phyloP scores from a whole-genome alignment of 129 eudicot species.

The Calendula officinalis region DNA sequence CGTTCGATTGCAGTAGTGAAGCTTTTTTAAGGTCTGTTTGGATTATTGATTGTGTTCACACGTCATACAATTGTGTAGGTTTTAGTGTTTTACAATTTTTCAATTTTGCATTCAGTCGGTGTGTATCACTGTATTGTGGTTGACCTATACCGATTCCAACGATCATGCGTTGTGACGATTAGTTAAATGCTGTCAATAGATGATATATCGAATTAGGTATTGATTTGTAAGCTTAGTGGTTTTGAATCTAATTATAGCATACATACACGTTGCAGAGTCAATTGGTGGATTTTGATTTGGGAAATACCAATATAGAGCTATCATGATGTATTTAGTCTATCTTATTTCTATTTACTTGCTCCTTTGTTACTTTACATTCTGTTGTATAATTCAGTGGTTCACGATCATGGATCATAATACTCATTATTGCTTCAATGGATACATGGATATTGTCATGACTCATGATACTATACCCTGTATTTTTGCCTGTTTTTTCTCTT shows the following conservation, averaged over 20 bases:
- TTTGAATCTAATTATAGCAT: conserved; percentile 2
- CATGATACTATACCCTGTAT: no score
- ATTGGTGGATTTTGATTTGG: background rate
- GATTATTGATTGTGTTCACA: conserved; percentile 9
- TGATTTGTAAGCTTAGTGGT: conserved; percentile 7
- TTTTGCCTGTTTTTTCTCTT: no score
- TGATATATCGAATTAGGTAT: background rate
- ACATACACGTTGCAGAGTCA: conserved; percentile 1
- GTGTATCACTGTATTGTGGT: background rate
- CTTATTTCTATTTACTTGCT: no score
- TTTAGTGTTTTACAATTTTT: no score
- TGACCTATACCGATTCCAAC: background rate
- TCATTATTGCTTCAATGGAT: conserved; percentile 1
- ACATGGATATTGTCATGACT: no score
- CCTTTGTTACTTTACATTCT: no score
- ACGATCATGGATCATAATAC: background rate
- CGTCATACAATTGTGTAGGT: background rate
- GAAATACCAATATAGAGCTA: background rate
- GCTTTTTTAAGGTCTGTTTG: conserved; percentile 7
- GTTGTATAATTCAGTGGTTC: no score
- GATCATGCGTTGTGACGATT: conserved; percentile 6
- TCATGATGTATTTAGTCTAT: background rate
- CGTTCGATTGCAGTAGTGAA: conserved; percentile 1
- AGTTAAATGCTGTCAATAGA: background rate
- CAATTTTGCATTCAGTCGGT: conserved; percentile 13